A percentile compares a stretch with the other conserved stretches of the same genome.
phyloP scores from a whole-genome alignment of 179 eudicot genomes.

The Drosera spatulata region DNA sequence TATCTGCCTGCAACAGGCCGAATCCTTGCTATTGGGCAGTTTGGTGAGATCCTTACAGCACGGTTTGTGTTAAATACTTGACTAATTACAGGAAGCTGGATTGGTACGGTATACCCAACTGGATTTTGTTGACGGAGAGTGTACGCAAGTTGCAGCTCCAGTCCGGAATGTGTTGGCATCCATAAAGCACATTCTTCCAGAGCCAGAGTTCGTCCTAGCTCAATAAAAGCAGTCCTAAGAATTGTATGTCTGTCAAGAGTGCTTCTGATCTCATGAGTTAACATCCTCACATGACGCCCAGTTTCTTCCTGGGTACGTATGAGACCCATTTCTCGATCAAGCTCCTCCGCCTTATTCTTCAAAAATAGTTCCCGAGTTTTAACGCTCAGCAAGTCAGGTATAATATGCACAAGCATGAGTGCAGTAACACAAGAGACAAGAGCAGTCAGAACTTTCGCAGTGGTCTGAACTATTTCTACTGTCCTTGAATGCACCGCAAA shows the following conservation, averaged over 20 bases:
- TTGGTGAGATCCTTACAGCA: constrained; percentile 74
- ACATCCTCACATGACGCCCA: constrained; percentile 93
- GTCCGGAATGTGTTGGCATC: constrained; percentile 92
- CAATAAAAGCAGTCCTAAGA: constrained; percentile 83
- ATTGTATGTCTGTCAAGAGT: constrained; percentile 94
- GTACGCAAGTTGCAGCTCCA: constrained; percentile 86
- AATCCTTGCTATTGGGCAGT: constrained; percentile 72
- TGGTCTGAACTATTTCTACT: constrained; percentile 78
- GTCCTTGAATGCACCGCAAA: constrained; percentile 60
- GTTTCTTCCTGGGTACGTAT: constrained; percentile 96
- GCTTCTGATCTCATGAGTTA: constrained; percentile 94
- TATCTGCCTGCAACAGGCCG: constrained; percentile 53
- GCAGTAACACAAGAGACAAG: constrained; percentile 88
- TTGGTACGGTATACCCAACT: constrained; percentile 80
- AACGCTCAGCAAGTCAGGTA: constrained; percentile 85
- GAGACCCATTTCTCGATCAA: constrained; percentile 92
- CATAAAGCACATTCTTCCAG: constrained; percentile 95
- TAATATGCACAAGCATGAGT: constrained; percentile 93
- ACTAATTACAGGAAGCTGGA: constrained; percentile 73
- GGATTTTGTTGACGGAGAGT: constrained; percentile 84
- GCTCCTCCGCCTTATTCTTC: constrained; percentile 95
- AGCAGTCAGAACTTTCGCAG: constrained; percentile 71
- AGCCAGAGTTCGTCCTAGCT: constrained; percentile 85
- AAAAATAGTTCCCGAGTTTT: constrained; percentile 91
- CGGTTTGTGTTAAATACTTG: constrained; percentile 68